Evolutionary conservation across 768 basidiomycete species (phyloP).

Genomic region (Dictyophora rubrovolvata): DNA sequence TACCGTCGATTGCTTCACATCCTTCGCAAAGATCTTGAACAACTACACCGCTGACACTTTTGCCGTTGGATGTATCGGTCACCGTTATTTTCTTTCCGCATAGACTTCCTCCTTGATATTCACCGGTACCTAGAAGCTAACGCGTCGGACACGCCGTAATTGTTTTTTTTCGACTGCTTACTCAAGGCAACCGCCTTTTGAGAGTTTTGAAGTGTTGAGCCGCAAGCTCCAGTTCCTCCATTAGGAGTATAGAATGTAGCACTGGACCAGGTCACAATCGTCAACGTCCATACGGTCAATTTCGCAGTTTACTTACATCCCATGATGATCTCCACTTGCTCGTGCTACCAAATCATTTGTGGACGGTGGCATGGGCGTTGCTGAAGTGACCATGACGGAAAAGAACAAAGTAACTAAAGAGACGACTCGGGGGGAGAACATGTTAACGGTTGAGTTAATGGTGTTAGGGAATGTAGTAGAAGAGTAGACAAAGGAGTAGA

Average conservation of each 20-base stretch:
- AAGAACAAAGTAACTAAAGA: background rate
- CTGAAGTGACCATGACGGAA: background rate
- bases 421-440: background rate
- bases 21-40: conserved; percentile 79
- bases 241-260: conserved; percentile 33
- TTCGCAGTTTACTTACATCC: background rate
- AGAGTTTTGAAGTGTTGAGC: conserved; percentile 25
- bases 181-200: conserved; percentile 36
- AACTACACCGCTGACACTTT: conserved; percentile 43
- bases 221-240: conserved; percentile 30
- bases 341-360: background rate
- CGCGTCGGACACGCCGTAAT: background rate
- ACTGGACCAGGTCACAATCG: too few relatives aligned
- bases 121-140: background rate
- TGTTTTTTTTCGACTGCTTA: background rate
- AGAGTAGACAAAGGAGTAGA: too few relatives aligned
- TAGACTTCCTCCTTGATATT: conserved; percentile 36
- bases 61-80: conserved; percentile 48
- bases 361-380: background rate
- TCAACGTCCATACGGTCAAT: background rate
- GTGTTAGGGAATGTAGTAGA: too few relatives aligned
- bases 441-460: too few relatives aligned
- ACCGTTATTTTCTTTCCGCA: conserved; percentile 59
- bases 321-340: background rate
- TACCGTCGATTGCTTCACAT: conserved; percentile 27